Base-by-base conservation (phyloP, 2,329 filamentous ascomycete genomes). In the Colletotrichum sp. region DNA sequence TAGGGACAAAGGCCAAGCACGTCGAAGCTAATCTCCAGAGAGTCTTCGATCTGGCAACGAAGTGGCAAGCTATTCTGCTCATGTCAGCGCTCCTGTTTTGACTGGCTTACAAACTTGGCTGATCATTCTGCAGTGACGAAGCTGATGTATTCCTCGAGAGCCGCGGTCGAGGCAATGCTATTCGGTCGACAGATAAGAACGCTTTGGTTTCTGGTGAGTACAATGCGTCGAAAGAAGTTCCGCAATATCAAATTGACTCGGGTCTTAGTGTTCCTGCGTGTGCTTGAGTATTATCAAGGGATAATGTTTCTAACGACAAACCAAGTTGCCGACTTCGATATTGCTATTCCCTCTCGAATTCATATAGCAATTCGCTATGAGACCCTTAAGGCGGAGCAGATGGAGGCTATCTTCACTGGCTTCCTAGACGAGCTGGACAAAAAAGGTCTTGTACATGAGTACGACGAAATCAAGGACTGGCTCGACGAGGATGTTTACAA, bases 341-440 rank as follows among this genome's bases (percentile, higher is more conserved):
- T 63, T 34, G 26, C 59, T 12, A 34, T 63, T 34, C 59, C 26
- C 9, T 30, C 26, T 34, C 59, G 26, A 30, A 63, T 63, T 34
- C 59, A 34, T 16, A 63, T 63, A 18, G 59, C 59, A 18, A 63
- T 63, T 30, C 26, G 32, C 18, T 63, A 30, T 16, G n/a, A 63
- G 59, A 34, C 26, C 10, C 59, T 63, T 28, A 63, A 63, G 26
- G 26, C 8, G 18, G 12, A 63, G 59, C 59, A 63, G 59, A 28
- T 28, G n/a, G 59, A 34, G 32, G 32, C 26, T 26, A 28, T 79
- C 55, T 78, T 78, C 65, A 36, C 57, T 79, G 12, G 59, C 72
- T 16, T 66, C n/a, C 49, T 55, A n/a, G 49, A 55, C 4, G 49
- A 67, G 36, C 64, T 77, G 13, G 26, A 66, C 8, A 15, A 63